These are phyloP conservation scores for Hemisphaericaspora xylanilytica DNA, from an alignment of 1,139 yeast species.

Conservation along the genomic window DNA sequence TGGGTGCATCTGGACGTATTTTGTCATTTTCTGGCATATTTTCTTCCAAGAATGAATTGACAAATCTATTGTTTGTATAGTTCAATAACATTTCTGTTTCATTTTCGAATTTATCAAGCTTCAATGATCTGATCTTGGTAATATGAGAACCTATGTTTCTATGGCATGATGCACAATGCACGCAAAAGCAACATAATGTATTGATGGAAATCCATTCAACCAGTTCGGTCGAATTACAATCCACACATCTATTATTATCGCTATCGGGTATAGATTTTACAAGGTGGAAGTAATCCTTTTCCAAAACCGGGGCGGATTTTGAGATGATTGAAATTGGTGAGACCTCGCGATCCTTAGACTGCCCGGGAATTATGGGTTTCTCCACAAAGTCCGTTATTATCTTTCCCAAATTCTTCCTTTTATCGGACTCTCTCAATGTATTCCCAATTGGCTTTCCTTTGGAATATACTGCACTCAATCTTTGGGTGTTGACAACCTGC, in stretches of 20 bases:
- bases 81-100: constrained; percentile 41
- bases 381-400: constrained; percentile 16
- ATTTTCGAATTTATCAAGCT: constrained; percentile 46
- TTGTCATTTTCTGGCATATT: constrained; percentile 12
- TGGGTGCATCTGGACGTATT: constrained; percentile 27
- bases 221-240: constrained; percentile 61
- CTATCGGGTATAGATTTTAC: constrained; percentile 49
- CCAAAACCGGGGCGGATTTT: constrained; percentile 19
- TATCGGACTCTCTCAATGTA: constrained; percentile 7
- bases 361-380: constrained; percentile 20
- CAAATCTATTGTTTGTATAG: constrained; percentile 39
- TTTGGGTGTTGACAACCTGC: constrained; percentile 33
- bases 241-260: constrained; percentile 71
- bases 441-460: constrained; percentile 1
- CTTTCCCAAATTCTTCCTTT: constrained; percentile 13
- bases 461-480: constrained; percentile 16
- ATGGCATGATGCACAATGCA: constrained; percentile 71
- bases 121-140: constrained; percentile 49
- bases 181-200: constrained; percentile 69
- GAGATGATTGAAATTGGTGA: constrained; percentile 40
- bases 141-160: constrained; percentile 52
- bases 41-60: constrained; percentile 40
- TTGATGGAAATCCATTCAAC: constrained; percentile 92
- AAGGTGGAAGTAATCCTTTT: constrained; percentile 33
- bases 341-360: constrained; percentile 19